These are phyloP conservation scores for Inga oerstediana DNA, from an alignment of 306 rosid genomes.

Conservation along the genomic window DNA sequence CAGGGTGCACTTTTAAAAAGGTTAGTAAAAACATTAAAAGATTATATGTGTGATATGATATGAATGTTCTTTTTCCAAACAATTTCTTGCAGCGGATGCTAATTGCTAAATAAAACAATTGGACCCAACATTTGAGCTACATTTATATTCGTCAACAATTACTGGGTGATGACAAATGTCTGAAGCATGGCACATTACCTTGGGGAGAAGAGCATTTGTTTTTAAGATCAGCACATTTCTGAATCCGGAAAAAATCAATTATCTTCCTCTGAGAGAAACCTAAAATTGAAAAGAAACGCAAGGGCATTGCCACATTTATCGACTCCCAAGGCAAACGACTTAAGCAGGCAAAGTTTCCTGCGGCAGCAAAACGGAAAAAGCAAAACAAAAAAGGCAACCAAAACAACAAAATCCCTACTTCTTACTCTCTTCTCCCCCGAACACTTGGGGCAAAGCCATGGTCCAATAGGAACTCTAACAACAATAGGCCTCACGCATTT, in stretches of 20 bases:
- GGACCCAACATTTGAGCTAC: slow-evolving; percentile 25
- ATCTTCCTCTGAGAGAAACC: slow-evolving; percentile 78
- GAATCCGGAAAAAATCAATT: slow-evolving; percentile 73
- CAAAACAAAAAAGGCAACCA: neutral
- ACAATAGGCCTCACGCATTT: slow-evolving; percentile 83
- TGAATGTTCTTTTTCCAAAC: neutral
- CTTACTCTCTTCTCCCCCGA: slow-evolving; percentile 51
- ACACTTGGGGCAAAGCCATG: slow-evolving; percentile 84
- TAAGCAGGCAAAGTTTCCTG: neutral
- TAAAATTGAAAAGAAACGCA: slow-evolving; percentile 30
- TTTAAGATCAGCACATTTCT: slow-evolving; percentile 35
- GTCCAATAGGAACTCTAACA: slow-evolving; percentile 77
- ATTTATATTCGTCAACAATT: slow-evolving; percentile 1
- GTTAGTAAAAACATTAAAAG: slow-evolving; percentile 4
- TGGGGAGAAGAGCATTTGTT: slow-evolving; percentile 40
- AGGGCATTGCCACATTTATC: slow-evolving; percentile 38
- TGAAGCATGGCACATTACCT: slow-evolving; percentile 45
- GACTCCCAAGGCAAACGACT: slow-evolving; percentile 1
- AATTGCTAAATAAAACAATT: slow-evolving; percentile 6
- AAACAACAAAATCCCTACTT: slow-evolving; percentile 46
- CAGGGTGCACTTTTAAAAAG: slow-evolving; percentile 23
- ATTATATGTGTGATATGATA: neutral
- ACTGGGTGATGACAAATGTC: neutral
- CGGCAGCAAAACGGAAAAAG: neutral
- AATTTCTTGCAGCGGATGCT: slow-evolving; percentile 7